Evolutionary conservation across 2,329 filamentous ascomycete species (phyloP).

Genomic region (Erysiphe pulchra): DNA sequence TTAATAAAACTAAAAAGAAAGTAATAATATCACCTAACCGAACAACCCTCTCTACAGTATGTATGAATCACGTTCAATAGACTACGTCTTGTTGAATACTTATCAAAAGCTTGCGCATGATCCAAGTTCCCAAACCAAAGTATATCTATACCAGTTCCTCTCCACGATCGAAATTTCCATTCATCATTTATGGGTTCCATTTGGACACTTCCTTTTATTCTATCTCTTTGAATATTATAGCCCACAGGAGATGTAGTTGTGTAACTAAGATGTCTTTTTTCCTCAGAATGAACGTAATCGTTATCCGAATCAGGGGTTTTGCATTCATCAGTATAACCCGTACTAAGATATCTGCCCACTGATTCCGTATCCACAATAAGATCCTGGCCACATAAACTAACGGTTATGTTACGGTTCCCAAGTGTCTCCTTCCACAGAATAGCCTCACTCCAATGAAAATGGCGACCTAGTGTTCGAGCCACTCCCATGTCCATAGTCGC

Average conservation of each 20-base stretch:
- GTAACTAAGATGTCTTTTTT: constrained; percentile 1
- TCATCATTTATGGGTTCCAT: constrained; percentile 6
- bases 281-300: background rate
- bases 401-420: constrained; percentile 17
- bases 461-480: constrained; percentile 27
- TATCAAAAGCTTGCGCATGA: constrained; percentile 28
- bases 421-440: constrained; percentile 33
- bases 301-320: background rate
- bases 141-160: constrained; percentile 17
- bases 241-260: constrained; percentile 3
- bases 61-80: constrained; percentile 12
- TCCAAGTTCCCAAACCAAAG: constrained; percentile 29
- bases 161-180: constrained; percentile 13
- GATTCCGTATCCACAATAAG: constrained; percentile 26
- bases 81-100: constrained; percentile 11
- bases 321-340: background rate
- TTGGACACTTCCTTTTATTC: background rate
- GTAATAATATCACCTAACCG: no score
- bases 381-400: constrained; percentile 24
- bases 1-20: no score
- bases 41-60: constrained; percentile 6
- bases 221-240: constrained; percentile 5
- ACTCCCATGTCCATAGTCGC: constrained; percentile 31
- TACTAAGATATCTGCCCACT: constrained; percentile 24
- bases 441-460: constrained; percentile 36